Conservation (phyloP, 1,284 basidiomycete species). For the Tetrapyrgos nigripes region DNA sequence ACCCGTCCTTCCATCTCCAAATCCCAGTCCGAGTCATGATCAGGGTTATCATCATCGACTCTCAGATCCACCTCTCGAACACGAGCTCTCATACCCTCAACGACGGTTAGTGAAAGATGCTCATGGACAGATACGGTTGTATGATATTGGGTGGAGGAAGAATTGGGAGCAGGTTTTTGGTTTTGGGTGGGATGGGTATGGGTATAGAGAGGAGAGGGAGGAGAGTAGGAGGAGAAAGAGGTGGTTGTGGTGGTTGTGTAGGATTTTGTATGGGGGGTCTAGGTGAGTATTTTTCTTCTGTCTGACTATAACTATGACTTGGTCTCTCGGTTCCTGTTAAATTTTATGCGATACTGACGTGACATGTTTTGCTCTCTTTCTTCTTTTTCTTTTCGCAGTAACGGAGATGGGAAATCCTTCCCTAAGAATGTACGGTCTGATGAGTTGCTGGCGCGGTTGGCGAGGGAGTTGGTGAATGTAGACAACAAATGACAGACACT, state of each 20-base stretch:
- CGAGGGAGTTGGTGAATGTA: slow-evolving; percentile 58
- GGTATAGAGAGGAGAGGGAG: slow-evolving; percentile 74
- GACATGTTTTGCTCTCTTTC: not conserved
- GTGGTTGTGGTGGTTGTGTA: slow-evolving; percentile 55
- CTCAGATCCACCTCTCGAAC: slow-evolving; percentile 75
- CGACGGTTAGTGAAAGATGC: slow-evolving; percentile 71
- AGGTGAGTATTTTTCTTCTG: slow-evolving; percentile 50
- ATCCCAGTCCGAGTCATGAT: slow-evolving; percentile 44
- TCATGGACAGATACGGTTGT: slow-evolving; percentile 70
- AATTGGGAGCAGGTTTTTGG: slow-evolving; percentile 78
- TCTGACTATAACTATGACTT: slow-evolving; percentile 5
- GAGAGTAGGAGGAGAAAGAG: slow-evolving; percentile 67
- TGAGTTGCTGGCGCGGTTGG: slow-evolving; percentile 66
- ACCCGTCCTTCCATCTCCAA: slow-evolving; percentile 58
- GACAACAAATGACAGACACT: too few relatives aligned
- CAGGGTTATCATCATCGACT: too few relatives aligned
- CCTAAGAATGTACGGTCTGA: slow-evolving; percentile 70
- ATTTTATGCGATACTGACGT: not conserved
- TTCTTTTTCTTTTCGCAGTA: slow-evolving; percentile 40
- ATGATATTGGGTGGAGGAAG: slow-evolving; percentile 77
- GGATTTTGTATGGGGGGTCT: slow-evolving; percentile 64
- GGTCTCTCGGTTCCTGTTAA: not conserved
- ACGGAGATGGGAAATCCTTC: slow-evolving; percentile 71
- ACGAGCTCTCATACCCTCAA: slow-evolving; percentile 76
- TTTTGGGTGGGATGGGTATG: slow-evolving; percentile 79